phyloP scores from a whole-genome alignment of 1,284 basidiomycete genomes.

The Apiotrichum laibachii region DNA sequence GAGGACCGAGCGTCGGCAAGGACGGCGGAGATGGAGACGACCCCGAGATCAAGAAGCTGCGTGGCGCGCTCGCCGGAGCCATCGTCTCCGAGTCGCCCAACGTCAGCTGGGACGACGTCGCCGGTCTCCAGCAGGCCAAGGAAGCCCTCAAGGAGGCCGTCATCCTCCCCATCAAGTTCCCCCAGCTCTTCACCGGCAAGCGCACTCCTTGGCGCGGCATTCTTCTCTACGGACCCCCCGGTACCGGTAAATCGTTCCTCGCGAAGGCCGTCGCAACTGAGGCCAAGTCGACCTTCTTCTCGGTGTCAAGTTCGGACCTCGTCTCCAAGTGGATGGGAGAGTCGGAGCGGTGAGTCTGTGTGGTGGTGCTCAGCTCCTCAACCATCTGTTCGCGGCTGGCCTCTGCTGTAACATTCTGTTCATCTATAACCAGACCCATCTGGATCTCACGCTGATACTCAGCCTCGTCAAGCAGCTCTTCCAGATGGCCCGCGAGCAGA shows the following conservation, averaged over 20 bases:
- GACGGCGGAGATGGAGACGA: slow-evolving; percentile 66
- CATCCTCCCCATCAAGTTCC: slow-evolving; percentile 97
- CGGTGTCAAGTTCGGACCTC: slow-evolving; percentile 88
- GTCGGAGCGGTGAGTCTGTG: slow-evolving; percentile 72
- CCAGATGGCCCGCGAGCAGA: slow-evolving; percentile 91
- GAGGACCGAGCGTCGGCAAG: slow-evolving; percentile 65
- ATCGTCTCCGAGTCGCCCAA: slow-evolving; percentile 94
- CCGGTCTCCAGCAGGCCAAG: slow-evolving; percentile 90
- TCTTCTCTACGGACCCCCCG: slow-evolving; percentile 90
- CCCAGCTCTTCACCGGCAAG: slow-evolving; percentile 96
- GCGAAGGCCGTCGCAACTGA: slow-evolving; percentile 99
- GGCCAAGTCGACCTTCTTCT: slow-evolving; percentile 98
- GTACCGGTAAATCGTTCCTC: slow-evolving; percentile 87
- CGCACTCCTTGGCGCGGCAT: slow-evolving; percentile 97
- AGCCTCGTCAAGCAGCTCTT: slow-evolving; percentile 96
- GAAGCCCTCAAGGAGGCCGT: slow-evolving; percentile 97
- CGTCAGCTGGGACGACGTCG: slow-evolving; percentile 97
- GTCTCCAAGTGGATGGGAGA: slow-evolving; percentile 99
- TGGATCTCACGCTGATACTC: background rate
- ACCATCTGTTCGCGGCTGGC: background rate
- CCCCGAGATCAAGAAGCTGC: slow-evolving; percentile 91
- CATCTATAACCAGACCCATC: too few species aligned
- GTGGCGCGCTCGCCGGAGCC: slow-evolving; percentile 80
- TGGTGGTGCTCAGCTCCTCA: too few species aligned
- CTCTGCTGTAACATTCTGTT: too few species aligned